Evolutionary conservation across 2,329 filamentous ascomycete genomes (phyloP), one percentile per base, ranked within the genome.

Genomic region (Cladosporium sp.): DNA sequence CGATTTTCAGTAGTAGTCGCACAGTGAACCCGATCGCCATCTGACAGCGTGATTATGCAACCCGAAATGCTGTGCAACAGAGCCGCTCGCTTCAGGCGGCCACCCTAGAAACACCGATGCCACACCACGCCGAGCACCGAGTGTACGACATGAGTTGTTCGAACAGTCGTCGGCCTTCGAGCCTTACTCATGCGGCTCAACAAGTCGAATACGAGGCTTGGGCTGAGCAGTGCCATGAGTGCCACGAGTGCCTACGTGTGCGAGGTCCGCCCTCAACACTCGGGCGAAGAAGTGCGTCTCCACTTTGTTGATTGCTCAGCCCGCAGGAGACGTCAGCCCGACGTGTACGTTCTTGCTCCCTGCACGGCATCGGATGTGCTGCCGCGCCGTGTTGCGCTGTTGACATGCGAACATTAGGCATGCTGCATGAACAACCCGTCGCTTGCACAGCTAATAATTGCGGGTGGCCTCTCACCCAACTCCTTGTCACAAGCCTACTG

Each of bases 1-100:
- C n/a, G 31, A 29, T 33, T 29, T 44, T 35, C 11, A 21, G n/a
- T n/a, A n/a, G n/a, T n/a, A n/a, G 59, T 52, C 59, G 46, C 59
- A 62, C 59, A 37, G 21, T n/a, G n/a, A 33, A 44, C 35, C 50
- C 23, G 40, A 55, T 56, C 50, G 35, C 11, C 37, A 56, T 63
- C 61, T 56, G 61, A 44, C 61, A 56, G 61, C 33, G 26, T 46
- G 40, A 33, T 44, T 29, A 52, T 56, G 61, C 50, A 50, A 63
- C 61, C 23, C 37, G 28, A 59, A 46, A 61, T 31, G 55, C 31
- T 33, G 52, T 56, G 49, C 49, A 29, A 52, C 37, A 16, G 35
- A 40, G 16, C 35, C n/a, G n/a, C 5, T 23, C 40, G n/a, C 40
- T 21, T 46, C 40, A 46, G 40, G n/a, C 40, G 40, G 40, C n/a